Percentiles rank a stretch among this genome's conserved stretches.
Evolutionary conservation across 192 early-diverging fungal species (phyloP).

Genomic region (Mortierella hygrophila): DNA sequence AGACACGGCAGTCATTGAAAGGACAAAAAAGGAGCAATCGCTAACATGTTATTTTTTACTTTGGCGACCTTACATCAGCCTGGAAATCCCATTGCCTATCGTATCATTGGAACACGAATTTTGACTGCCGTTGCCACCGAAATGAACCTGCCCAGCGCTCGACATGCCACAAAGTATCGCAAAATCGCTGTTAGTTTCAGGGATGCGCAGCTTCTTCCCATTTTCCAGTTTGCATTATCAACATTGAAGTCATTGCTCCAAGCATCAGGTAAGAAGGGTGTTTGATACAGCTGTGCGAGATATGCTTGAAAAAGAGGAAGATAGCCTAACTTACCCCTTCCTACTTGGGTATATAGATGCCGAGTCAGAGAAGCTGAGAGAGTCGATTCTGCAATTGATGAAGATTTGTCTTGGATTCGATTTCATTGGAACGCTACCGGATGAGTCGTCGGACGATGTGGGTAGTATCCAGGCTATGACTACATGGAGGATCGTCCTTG

Average conservation of each 20-base stretch:
- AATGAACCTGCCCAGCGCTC: constrained; percentile 39
- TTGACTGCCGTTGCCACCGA: constrained; percentile 38
- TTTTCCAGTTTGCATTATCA: constrained; percentile 42
- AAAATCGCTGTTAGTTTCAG: constrained; percentile 49
- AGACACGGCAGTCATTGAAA: neutral
- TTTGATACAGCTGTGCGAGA: neutral
- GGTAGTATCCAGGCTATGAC: constrained; percentile 77
- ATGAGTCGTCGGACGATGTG: constrained; percentile 47
- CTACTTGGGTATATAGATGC: constrained; percentile 10
- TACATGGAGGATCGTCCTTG: constrained; percentile 82
- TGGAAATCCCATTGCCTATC: constrained; percentile 13
- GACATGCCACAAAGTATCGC: constrained; percentile 35
- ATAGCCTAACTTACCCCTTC: neutral
- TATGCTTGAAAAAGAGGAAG: no score
- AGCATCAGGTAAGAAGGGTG: constrained; percentile 22
- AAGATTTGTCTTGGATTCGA: constrained; percentile 42
- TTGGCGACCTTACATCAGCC: constrained; percentile 6
- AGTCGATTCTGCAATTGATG: constrained; percentile 41
- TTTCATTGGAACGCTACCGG: constrained; percentile 47
- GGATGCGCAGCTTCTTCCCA: constrained; percentile 38
- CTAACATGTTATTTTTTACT: neutral
- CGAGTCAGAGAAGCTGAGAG: constrained; percentile 34
- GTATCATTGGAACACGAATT: constrained; percentile 39
- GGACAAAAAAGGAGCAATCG: neutral
- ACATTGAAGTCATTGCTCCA: constrained; percentile 18